Conservation (phyloP, 176 grass and related monocot species). For the Leersia perrieri region DNA sequence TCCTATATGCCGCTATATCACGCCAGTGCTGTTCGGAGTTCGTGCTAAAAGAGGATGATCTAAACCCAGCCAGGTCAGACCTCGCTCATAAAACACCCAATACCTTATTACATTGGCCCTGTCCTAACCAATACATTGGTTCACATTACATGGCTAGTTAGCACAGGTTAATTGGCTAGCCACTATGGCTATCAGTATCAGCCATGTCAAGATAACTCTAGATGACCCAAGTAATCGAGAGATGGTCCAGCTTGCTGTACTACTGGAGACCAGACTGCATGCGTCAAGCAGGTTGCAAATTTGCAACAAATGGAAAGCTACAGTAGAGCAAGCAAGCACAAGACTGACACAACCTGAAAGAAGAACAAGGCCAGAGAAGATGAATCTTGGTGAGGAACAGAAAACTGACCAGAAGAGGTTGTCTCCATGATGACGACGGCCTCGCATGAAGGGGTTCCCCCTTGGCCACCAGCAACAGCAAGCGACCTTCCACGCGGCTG, state of each 20-base stretch:
- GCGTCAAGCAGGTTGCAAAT: neutral
- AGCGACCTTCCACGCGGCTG: constrained; percentile 6
- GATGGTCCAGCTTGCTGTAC: neutral
- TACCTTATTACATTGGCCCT: neutral
- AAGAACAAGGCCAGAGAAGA: neutral
- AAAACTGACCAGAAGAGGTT: neutral
- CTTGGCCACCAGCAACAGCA: neutral
- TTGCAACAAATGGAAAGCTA: constrained; percentile 14
- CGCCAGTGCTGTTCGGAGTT: neutral
- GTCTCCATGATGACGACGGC: neutral
- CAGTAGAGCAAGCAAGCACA: neutral
- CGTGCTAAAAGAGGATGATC: neutral
- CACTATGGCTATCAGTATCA: neutral
- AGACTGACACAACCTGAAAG: neutral
- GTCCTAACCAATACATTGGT: neutral
- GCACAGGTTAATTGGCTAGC: neutral
- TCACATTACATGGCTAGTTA: neutral
- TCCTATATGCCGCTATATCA: neutral
- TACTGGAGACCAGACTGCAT: neutral
- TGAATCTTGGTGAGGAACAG: constrained; percentile 2
- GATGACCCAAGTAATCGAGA: neutral
- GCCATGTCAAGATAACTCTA: neutral
- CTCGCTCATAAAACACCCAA: neutral
- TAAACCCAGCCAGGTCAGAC: neutral
- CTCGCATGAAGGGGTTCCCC: neutral